Percentiles rank a stretch among this genome's conserved stretches.
phyloP scores from a whole-genome alignment of 2,329 filamentous ascomycete species.

The Trichoderma koningii region DNA sequence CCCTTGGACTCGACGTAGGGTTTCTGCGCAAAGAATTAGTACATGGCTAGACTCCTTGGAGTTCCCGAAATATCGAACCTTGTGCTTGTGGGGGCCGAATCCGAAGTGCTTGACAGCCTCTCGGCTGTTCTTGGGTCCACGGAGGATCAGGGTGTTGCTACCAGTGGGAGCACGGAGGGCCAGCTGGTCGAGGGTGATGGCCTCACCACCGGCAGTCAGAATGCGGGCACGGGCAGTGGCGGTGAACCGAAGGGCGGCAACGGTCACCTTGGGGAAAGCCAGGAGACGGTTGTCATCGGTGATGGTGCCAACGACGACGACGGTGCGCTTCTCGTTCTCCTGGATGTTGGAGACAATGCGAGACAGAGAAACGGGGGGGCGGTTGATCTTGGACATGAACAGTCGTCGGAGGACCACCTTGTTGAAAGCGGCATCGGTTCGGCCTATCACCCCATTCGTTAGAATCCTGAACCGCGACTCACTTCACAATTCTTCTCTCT shows the following conservation, averaged over 20 bases:
- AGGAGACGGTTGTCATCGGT: conserved; percentile 97
- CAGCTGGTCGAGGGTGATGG: conserved; percentile 94
- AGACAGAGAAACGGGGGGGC: conserved; percentile 90
- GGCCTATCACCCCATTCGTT: conserved; percentile 58
- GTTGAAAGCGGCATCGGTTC: conserved; percentile 98
- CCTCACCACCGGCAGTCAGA: conserved; percentile 88
- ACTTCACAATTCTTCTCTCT: neutral
- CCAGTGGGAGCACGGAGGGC: conserved; percentile 93
- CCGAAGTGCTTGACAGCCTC: conserved; percentile 99
- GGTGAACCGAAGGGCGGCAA: conserved; percentile 96
- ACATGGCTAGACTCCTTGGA: neutral
- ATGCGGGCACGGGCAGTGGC: conserved; percentile 94
- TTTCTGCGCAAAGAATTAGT: conserved; percentile 62
- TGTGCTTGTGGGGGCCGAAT: conserved; percentile 96
- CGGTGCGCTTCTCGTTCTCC: conserved; percentile 74
- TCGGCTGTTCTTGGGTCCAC: conserved; percentile 96
- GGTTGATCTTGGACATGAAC: conserved; percentile 99
- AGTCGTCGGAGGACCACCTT: conserved; percentile 96
- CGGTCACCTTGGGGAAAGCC: conserved; percentile 84
- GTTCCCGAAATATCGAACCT: conserved; percentile 59
- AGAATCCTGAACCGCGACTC: neutral
- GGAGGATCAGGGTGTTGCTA: conserved; percentile 93
- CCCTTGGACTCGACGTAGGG: conserved; percentile 97
- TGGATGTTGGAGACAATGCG: conserved; percentile 76
- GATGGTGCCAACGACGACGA: conserved; percentile 92